Evolutionary conservation across 1,284 basidiomycete genomes (phyloP), one percentile per base, ranked within the genome.

Genomic region (Phellinidium pouzarii): DNA sequence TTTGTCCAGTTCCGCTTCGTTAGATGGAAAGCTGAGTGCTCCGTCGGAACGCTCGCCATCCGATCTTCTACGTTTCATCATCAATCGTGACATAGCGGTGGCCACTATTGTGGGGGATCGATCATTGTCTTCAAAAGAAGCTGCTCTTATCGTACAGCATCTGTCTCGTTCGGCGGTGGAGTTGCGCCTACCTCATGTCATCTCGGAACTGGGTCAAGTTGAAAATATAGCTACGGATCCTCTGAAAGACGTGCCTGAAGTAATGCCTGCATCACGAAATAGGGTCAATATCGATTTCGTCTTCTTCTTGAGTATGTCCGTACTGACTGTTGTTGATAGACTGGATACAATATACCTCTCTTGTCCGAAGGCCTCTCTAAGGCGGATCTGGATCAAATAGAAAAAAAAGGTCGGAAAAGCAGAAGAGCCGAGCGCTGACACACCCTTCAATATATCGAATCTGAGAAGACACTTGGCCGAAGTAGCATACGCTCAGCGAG

Each of bases 401-500:
- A 2, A 50, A 56, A 25, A 8, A 26, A 25, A 42, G 38, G 23
- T 34, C 26, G 3, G 58, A 65, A 40, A 61, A 65, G 58, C 58
- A n/a, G 44, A 54, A 3, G 63, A 60, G 38, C 51, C 60, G 1
- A 61, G 64, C 26, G 63, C 68, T 45, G 74, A 78, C 56, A 65
- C 86, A 2, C 87, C 87, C 0, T 91, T 87, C 71, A 82, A 92
- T 68, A 72, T 87, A 52, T 69, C 80, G 52, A 79, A 80, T 60
- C 71, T 91, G 58, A 76, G 85, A 44, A 72, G 78, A 55, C 82
- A 85, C 59, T 76, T 94, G 2, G 71, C 77, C 0, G 70, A 79
- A 36, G 76, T 91, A 8, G 68, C 74, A 1, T 75, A 83, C 46
- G 78, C 85, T 0, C 78, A 84, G 36, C 74, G 77, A 1, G 73